Percentiles rank a stretch among this genome's conserved stretches.
Evolutionary conservation across 768 basidiomycete species (phyloP).

Genomic region (Crepidotus variabilis): DNA sequence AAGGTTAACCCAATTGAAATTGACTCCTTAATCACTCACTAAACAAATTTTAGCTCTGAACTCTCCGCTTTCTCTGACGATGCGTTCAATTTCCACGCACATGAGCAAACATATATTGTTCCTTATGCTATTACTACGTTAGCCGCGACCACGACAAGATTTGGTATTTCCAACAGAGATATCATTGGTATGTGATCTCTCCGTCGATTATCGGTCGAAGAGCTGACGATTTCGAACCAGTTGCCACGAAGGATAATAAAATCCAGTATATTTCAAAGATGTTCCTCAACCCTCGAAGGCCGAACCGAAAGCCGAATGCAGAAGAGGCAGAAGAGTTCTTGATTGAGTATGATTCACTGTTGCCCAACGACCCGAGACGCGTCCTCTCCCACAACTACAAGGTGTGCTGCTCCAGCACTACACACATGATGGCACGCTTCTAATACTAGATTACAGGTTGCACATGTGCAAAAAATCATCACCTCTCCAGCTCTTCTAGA

Average conservation of each 20-base stretch:
- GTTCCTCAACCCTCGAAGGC: slow-evolving; percentile 80
- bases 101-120: slow-evolving; percentile 69
- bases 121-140: slow-evolving; percentile 68
- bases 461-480: slow-evolving; percentile 61
- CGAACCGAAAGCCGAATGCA: slow-evolving; percentile 66
- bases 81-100: slow-evolving; percentile 47
- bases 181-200: slow-evolving; percentile 62
- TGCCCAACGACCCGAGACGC: slow-evolving; percentile 64
- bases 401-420: slow-evolving; percentile 16
- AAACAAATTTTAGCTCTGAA: slow-evolving; percentile 32
- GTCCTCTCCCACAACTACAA: slow-evolving; percentile 49
- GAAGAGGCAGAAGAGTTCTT: slow-evolving; percentile 86
- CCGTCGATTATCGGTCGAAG: not conserved
- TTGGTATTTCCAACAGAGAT: slow-evolving; percentile 84
- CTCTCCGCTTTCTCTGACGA: slow-evolving; percentile 46
- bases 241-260: slow-evolving; percentile 71
- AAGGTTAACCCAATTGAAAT: slow-evolving; percentile 47
- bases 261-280: slow-evolving; percentile 72
- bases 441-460: slow-evolving; percentile 43
- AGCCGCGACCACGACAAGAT: slow-evolving; percentile 77
- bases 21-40: not conserved
- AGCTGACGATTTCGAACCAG: slow-evolving; percentile 32
- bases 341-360: slow-evolving; percentile 76
- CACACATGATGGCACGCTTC: not conserved
- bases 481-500: slow-evolving; percentile 86